phyloP scores from a whole-genome alignment of 2,329 filamentous ascomycete genomes.

The Alternaria longipes region DNA sequence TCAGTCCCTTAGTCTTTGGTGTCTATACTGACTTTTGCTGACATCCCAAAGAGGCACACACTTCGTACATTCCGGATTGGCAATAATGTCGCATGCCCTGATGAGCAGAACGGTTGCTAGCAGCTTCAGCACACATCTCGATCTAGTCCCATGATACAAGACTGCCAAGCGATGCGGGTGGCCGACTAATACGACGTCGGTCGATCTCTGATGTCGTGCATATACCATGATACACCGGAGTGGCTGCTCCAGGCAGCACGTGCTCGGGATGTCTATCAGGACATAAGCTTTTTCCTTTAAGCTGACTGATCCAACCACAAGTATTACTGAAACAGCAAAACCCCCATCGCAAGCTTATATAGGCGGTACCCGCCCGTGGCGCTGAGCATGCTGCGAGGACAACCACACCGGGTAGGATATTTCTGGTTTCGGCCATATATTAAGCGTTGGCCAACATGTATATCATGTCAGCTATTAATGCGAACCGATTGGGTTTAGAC shows the following conservation, averaged over 20 bases:
- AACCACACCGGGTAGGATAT: background rate
- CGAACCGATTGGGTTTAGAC: background rate
- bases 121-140: background rate
- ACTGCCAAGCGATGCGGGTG: slow-evolving; percentile 17
- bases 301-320: slow-evolving; percentile 16
- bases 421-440: background rate
- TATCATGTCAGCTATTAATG: background rate
- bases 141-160: slow-evolving; percentile 3
- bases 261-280: slow-evolving; percentile 24
- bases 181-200: slow-evolving; percentile 22
- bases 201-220: slow-evolving; percentile 41
- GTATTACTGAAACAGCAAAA: background rate
- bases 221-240: slow-evolving; percentile 29
- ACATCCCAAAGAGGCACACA: background rate
- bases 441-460: background rate
- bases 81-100: background rate
- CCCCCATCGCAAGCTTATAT: background rate
- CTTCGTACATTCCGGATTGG: background rate
- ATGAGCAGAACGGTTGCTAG: background rate
- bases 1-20: slow-evolving; percentile 15
- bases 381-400: background rate
- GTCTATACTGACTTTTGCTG: slow-evolving; percentile 6
- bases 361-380: slow-evolving; percentile 14
- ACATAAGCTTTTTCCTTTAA: slow-evolving; percentile 19
- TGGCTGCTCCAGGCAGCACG: slow-evolving; percentile 16